Base-by-base conservation (phyloP, 805 yeast genomes). In the Lipomyces sp. region DNA sequence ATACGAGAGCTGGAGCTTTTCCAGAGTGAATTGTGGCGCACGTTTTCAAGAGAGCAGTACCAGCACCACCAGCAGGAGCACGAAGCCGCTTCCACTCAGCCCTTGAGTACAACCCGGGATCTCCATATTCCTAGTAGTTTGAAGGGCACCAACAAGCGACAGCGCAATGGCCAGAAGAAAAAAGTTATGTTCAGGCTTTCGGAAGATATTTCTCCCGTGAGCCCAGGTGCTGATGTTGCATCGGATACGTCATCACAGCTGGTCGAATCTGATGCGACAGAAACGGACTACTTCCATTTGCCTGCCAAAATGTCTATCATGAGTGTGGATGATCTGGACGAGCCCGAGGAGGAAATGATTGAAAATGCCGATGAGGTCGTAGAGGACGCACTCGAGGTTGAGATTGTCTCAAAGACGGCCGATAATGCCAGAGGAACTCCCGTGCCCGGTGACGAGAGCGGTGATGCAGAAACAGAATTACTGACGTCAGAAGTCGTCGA, bases 171-270 rank as follows among this genome's bases (percentile, higher is more conserved):
- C 3, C 62, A 64, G 13, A 67, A 66, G 63, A 67, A 67, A 34
- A 59, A 57, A 30, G 71, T 67, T 11, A 67, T 60, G 69, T 67
- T 67, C 55, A 56, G 33, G 56, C 30, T 67, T 39, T 58, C 48
- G 18, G 67, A 67, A 30, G 65, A 67, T 33, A 42, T 60, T 10
- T 61, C 69, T 18, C 71, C 69, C 13, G 70, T 67, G 24, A 66
- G 71, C 30, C 71, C 71, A 24, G 64, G 58, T 10, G 58, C 69
- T 18, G 71, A 67, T 39, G n/a, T 67, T 6, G 18, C 59, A 29
- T n/a, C 64, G 51, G 59, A 53, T 32, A 60, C 33, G 34, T 50
- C 59, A 5, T 34, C 39, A 30, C 30, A 18, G 34, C 18, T 15
- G 15, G 39, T 13, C 7, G 54, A 13, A 32, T 6, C 30, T 51